Conservation (phyloP, 768 basidiomycete genomes). For the Fomitopsis serialis region DNA sequence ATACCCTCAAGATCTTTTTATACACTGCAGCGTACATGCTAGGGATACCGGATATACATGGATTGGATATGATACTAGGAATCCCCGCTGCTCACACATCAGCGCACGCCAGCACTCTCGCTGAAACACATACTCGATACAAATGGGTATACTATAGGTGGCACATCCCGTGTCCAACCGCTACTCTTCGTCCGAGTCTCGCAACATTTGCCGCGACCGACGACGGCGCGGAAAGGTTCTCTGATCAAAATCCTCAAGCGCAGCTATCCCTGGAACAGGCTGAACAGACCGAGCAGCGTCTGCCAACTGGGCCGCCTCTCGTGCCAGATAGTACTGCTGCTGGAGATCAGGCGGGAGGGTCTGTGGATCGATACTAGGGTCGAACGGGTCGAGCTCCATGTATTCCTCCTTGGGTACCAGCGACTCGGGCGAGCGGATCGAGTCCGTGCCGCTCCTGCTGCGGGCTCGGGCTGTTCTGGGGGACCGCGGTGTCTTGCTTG, state of each 20-base stretch:
- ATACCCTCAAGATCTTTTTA: too few relatives aligned
- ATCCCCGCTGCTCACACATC: too few relatives aligned
- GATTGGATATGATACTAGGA: too few relatives aligned
- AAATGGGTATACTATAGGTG: background rate
- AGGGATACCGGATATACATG: too few relatives aligned
- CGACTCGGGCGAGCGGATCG: background rate
- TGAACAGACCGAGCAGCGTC: background rate
- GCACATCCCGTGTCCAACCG: background rate
- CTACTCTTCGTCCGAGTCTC: background rate
- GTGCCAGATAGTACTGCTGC: background rate
- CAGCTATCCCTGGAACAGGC: too few relatives aligned
- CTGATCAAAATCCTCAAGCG: too few relatives aligned
- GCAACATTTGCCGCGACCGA: background rate
- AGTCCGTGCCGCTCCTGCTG: background rate
- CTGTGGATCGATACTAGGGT: background rate
- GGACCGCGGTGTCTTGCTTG: background rate
- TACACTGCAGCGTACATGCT: too few relatives aligned
- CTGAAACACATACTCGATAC: background rate
- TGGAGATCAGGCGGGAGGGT: background rate
- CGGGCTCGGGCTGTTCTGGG: background rate
- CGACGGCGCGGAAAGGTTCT: background rate
- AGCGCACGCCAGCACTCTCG: too few relatives aligned
- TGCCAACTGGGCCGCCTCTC: background rate
- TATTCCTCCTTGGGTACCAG: background rate
- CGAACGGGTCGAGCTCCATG: slow-evolving; percentile 1